These are phyloP conservation scores for Colletotrichum sp. DNA, from an alignment of 2,329 filamentous ascomycete genomes.

Conservation along the genomic window DNA sequence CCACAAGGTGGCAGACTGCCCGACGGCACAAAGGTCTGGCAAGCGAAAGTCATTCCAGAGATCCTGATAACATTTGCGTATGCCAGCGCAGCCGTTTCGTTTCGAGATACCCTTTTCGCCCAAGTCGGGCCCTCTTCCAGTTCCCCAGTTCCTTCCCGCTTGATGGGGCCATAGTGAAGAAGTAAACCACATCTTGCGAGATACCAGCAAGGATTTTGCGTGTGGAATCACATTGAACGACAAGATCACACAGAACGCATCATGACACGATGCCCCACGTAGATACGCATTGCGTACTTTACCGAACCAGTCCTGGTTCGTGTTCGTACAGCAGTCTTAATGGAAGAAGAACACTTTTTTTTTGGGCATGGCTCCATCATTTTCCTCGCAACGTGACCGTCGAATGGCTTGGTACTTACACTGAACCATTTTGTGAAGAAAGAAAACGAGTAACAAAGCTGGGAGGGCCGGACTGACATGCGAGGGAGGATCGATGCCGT, in stretches of 20 bases:
- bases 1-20: constrained; percentile 64
- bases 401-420: not conserved
- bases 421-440: not conserved
- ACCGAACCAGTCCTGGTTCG: not conserved
- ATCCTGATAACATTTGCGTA: not conserved
- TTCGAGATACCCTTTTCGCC: constrained; percentile 9
- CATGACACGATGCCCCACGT: not conserved
- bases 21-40: constrained; percentile 32
- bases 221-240: not conserved
- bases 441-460: not conserved
- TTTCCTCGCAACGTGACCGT: not conserved
- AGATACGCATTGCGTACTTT: not conserved
- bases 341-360: not conserved
- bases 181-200: not conserved
- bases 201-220: not conserved
- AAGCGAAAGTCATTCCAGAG: not conserved
- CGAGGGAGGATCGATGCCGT: not conserved
- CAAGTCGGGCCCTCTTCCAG: not conserved
- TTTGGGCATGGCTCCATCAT: not conserved
- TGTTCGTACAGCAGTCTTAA: not conserved
- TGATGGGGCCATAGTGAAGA: not conserved
- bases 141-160: not conserved
- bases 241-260: not conserved
- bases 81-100: not conserved
- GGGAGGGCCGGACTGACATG: not conserved